Base-by-base conservation (phyloP, 768 basidiomycete genomes). In the Hirschioporus abietinus region DNA sequence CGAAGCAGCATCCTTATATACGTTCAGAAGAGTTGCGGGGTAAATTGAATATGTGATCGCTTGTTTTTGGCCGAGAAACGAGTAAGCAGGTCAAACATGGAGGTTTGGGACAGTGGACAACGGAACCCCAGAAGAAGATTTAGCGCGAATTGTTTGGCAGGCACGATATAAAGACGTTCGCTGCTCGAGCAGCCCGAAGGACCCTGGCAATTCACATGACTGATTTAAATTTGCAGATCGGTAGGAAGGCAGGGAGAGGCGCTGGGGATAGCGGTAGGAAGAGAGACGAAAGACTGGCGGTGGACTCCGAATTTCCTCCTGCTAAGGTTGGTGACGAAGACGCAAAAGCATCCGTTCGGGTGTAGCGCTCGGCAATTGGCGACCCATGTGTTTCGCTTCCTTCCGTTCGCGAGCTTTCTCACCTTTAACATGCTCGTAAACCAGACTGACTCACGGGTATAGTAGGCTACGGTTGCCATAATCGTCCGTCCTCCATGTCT, bases 121-220 rank as follows among this genome's bases (percentile, higher is more conserved):
- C 60, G 15, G 60, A 61, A 61, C 30, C 25, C 24, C 24, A 25
- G 30, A 34, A 25, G 60, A 61, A 34, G 24, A 6, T 61, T 61
- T 61, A 34, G 60, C 60, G 30, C 60, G 60, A 18, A 61, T 25
- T 61, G 60, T 61, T 61, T 61, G 60, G 60, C 60, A 61, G 60
- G 60, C 60, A 61, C 60, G 42, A 52, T 52, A 52, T 52, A 52
- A 52, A 20, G 42, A 52, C 42, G 42, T 52, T 52, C 4, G 5
- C 35, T 36, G 7, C 42, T 52, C 42, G 42, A 52, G 42, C 42
- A 52, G 42, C 4, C 6, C 42, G 42, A 52, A 52, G 42, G 20
- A n/a, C 42, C 42, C 20, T 30, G 30, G 20, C 42, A 52, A 52
- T 52, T 52, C 42, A 52, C 42, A 52, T 52, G 42, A 52, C 42